Evolutionary conservation across 2,329 filamentous ascomycete species (phyloP).

Genomic region (Colletotrichum cordylinicola): DNA sequence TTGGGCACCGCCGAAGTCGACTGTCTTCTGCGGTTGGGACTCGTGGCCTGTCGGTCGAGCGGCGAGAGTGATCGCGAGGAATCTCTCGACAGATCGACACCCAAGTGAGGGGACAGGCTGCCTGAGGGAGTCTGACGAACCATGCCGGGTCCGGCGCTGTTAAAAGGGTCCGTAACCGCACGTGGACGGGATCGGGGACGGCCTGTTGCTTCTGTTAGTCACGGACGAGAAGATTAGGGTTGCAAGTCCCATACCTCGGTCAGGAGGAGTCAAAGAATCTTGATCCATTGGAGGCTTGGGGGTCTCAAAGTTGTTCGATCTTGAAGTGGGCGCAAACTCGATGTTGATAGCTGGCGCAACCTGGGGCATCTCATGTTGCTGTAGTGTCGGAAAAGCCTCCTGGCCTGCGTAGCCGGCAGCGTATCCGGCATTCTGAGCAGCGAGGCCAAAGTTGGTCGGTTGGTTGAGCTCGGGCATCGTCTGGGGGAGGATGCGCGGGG

Average conservation of each 20-base stretch:
- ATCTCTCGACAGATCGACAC: slow-evolving; percentile 51
- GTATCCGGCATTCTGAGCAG: slow-evolving; percentile 44
- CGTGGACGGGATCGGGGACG: slow-evolving; percentile 56
- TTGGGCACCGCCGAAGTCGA: slow-evolving; percentile 69
- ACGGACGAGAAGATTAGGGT: no score
- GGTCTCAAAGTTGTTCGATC: slow-evolving; percentile 69
- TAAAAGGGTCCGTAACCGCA: slow-evolving; percentile 67
- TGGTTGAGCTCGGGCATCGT: slow-evolving; percentile 59
- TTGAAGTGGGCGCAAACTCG: slow-evolving; percentile 81
- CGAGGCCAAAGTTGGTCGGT: slow-evolving; percentile 51
- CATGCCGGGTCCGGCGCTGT: slow-evolving; percentile 47
- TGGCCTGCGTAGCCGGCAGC: slow-evolving; percentile 39
- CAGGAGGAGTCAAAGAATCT: slow-evolving; percentile 84
- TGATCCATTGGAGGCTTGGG: slow-evolving; percentile 70
- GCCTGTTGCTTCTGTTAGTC: slow-evolving; percentile 39
- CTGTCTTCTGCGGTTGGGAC: slow-evolving; percentile 59
- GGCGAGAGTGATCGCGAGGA: slow-evolving; percentile 65
- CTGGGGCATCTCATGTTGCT: slow-evolving; percentile 69
- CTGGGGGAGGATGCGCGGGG: slow-evolving; percentile 64
- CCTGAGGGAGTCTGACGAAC: slow-evolving; percentile 42
- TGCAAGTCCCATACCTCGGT: slow-evolving; percentile 56
- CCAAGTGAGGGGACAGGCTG: slow-evolving; percentile 57
- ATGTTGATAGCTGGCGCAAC: slow-evolving; percentile 97
- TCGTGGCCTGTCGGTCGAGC: slow-evolving; percentile 57
- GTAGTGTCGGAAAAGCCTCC: slow-evolving; percentile 60